Evolutionary conservation across 345 rosid species (phyloP), one percentile per base, ranked within the genome.

Genomic region (Fremontodendron californicum): DNA sequence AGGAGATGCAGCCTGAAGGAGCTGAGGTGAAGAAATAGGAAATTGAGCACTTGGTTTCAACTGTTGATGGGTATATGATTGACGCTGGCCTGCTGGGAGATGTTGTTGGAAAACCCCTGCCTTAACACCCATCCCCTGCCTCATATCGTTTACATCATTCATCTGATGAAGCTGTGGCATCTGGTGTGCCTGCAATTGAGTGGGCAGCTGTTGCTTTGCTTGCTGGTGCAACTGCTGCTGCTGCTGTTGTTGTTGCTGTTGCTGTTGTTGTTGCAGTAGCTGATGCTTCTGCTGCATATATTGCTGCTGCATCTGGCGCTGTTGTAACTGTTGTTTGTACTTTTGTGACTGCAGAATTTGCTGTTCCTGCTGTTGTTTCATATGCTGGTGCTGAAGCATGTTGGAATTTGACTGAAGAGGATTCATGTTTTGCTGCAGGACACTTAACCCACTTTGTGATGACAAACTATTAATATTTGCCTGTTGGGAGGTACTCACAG

Each of bases 1-100:
- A 29, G 96, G 93, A 70, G 98, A 93, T 73, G 89, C 82, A 74
- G 92, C 86, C 82, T 82, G 97, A 77, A 87, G 84, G 76, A 86
- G 81, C 73, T 95, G 99, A 68, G 99, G 94, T 18, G 97, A 90
- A 77, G 97, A 88, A 78, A 83, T 88, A 73, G 94, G 81, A 84
- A 87, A 92, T 29, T 92, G 82, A 27, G 89, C 54, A 77, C 91
- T 97, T 40, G 89, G 78, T 82, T 91, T 96, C 84, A 88, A 79
- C 79, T 84, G 97, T 80, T 89, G 95, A 81, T 84, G 93, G 49
- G 93, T 51, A 86, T 90, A 92, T 71, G 84, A 65, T 48, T 87
- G 58, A 21, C 93, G 94, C 82, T 91, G 98, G 78, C 87, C 85
- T 54, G 82, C 79, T 4, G 89, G 77, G 66, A 85, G 84, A 81